Conservation (phyloP, 208 protist species). For the Jaenimonas drosophilae region DNA sequence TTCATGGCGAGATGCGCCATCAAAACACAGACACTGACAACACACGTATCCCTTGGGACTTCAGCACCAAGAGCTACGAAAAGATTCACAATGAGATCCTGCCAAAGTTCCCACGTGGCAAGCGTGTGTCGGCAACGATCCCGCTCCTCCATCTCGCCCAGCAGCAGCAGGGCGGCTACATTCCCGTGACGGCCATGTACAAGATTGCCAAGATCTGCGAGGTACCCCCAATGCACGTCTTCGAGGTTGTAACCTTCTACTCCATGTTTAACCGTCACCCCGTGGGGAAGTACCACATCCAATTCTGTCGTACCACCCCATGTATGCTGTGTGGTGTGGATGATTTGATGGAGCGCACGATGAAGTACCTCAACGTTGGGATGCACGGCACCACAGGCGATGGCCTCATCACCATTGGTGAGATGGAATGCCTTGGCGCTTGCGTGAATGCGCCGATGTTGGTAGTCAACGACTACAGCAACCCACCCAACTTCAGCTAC, state of each 20-base stretch:
- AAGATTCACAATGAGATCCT: slow-evolving; percentile 86
- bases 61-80: slow-evolving; percentile 81
- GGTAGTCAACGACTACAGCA: slow-evolving; percentile 88
- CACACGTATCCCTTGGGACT: slow-evolving; percentile 90
- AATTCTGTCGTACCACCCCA: slow-evolving; percentile 91
- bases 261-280: slow-evolving; percentile 94
- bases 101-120: slow-evolving; percentile 85
- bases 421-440: slow-evolving; percentile 93
- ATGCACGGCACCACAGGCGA: slow-evolving; percentile 83
- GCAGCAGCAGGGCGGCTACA: slow-evolving; percentile 87
- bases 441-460: slow-evolving; percentile 93
- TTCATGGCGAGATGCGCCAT: slow-evolving; percentile 83
- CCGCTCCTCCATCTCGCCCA: slow-evolving; percentile 88
- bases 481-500: slow-evolving; percentile 81
- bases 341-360: slow-evolving; percentile 72
- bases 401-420: slow-evolving; percentile 85
- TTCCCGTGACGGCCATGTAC: slow-evolving; percentile 91
- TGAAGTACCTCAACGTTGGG: slow-evolving; percentile 73
- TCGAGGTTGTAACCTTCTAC: slow-evolving; percentile 91
- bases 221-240: slow-evolving; percentile 87
- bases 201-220: slow-evolving; percentile 92
- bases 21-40: slow-evolving; percentile 85
- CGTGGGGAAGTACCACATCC: slow-evolving; percentile 91
- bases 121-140: slow-evolving; percentile 72
- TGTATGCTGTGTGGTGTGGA: slow-evolving; percentile 90